Evolutionary conservation across 306 rosid species (phyloP), one percentile per base, ranked within the genome.

Genomic region (Rosa persica): DNA sequence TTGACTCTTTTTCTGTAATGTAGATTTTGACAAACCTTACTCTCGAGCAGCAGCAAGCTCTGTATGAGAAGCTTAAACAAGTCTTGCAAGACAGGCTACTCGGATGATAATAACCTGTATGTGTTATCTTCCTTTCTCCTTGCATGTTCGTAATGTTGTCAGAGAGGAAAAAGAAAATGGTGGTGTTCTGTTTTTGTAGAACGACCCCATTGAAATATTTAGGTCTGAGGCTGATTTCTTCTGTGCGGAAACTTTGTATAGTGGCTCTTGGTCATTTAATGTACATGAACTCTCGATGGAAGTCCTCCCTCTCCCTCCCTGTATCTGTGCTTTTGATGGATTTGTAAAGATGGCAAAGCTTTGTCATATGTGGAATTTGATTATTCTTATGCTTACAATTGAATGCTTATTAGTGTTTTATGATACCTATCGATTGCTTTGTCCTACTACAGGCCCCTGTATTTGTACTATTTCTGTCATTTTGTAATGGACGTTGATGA

Each of bases 21-120:
- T 86, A 96, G 99, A 88, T 96, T 82, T 55, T 89, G 86, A 91
- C 91, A 91, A 96, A 88, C 86, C 97, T 96, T 52, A 75, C 96
- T 8, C 81, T 93, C 13, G 86, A 96, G 67, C 97, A 96, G 84
- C 99, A 93, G 87, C 84, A 76, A 82, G 83, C 92, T 84, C 88
- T 96, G 34, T 91, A 83, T 74, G 69, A 61, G 76, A 93, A 84
- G 86, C 89, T 96, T n/a, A 91, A 95, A 42, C 90, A 89, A 85
- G 87, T 88, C 75, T 76, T 96, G 82, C 92, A 90, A 74, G 91
- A 89, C 72, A 86, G 89, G 81, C 62, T 89, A 79, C 48, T 82
- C 8, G 78, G 85, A 75, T 80, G 47, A 71, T 77, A 61, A 90
- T 89, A 80, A 79, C 70, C 54, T 38, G 67, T 51, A 34, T 72